phyloP scores from a whole-genome alignment of 768 basidiomycete species.

The Boletus rubropictus region DNA sequence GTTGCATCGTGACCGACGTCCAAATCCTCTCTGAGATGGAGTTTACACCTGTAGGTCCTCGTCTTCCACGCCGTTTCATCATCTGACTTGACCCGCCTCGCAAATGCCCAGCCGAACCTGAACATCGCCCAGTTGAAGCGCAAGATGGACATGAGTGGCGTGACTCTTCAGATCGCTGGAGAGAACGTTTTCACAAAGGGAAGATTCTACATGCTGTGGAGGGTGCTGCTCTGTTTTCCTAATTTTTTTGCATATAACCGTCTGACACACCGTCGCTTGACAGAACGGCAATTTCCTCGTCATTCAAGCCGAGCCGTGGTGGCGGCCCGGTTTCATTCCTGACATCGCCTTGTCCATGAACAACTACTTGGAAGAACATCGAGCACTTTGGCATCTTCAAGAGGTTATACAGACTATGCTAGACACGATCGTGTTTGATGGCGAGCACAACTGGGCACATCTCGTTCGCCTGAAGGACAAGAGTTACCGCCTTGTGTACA shows the following conservation, averaged over 20 bases:
- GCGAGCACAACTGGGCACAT: conserved; percentile 32
- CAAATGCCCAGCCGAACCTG: conserved; percentile 12
- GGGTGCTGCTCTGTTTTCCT: conserved; percentile 2
- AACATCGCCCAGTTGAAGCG: conserved; percentile 20
- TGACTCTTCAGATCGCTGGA: conserved; percentile 19
- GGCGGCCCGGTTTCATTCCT: conserved; percentile 10
- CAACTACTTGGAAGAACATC: conserved; percentile 13
- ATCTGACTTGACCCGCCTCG: conserved; percentile 1
- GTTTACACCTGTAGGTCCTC: conserved; percentile 28
- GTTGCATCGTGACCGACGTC: conserved; percentile 13
- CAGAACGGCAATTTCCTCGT: conserved; percentile 26
- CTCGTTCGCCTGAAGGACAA: conserved; percentile 27
- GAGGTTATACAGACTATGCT: conserved; percentile 33
- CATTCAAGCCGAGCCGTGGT: conserved; percentile 30
- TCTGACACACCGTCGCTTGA: not conserved
- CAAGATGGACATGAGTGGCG: conserved; percentile 20
- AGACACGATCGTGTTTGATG: conserved; percentile 26
- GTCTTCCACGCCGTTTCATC: not conserved
- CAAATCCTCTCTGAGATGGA: conserved; percentile 16
- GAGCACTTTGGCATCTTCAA: conserved; percentile 21
- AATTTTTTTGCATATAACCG: too few species aligned
- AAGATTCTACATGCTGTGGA: conserved; percentile 26
- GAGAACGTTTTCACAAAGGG: conserved; percentile 7
- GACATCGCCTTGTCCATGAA: not conserved
- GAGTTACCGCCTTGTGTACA: conserved; percentile 25